Conservation (phyloP, 2,329 filamentous ascomycete species). For the Aspergillus eucalypticola region DNA sequence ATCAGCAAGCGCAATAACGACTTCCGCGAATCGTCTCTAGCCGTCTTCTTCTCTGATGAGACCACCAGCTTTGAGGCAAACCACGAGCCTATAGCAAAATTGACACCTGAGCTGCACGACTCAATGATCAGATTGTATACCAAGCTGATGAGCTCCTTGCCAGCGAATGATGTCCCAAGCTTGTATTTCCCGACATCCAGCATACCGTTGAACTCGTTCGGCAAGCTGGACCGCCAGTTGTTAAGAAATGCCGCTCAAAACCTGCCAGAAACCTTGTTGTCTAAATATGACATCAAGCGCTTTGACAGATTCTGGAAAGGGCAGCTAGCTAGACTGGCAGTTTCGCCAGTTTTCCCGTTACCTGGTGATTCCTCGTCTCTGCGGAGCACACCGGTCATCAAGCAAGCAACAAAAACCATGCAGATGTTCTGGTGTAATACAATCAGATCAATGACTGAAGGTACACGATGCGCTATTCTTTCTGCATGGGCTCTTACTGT, state of each 20-base stretch:
- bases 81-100: constrained; percentile 12
- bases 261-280: constrained; percentile 13
- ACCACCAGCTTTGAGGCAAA: not conserved
- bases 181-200: constrained; percentile 34
- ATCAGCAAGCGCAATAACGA: constrained; percentile 12
- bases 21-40: constrained; percentile 3
- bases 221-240: constrained; percentile 35
- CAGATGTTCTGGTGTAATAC: constrained; percentile 13
- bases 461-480: constrained; percentile 34
- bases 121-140: constrained; percentile 19
- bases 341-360: constrained; percentile 8
- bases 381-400: constrained; percentile 14
- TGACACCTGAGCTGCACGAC: constrained; percentile 18
- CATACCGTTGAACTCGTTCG: constrained; percentile 34
- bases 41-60: constrained; percentile 25
- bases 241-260: constrained; percentile 17
- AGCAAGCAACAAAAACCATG: constrained; percentile 6
- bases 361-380: constrained; percentile 11
- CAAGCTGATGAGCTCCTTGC: constrained; percentile 28
- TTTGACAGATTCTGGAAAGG: constrained; percentile 25
- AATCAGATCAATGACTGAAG: constrained; percentile 7
- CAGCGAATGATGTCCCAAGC: constrained; percentile 38
- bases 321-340: constrained; percentile 13
- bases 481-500: constrained; percentile 45
- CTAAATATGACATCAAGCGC: constrained; percentile 22